Evolutionary conservation across 257 asterid species (phyloP).

Genomic region (Forsythia suspensa): DNA sequence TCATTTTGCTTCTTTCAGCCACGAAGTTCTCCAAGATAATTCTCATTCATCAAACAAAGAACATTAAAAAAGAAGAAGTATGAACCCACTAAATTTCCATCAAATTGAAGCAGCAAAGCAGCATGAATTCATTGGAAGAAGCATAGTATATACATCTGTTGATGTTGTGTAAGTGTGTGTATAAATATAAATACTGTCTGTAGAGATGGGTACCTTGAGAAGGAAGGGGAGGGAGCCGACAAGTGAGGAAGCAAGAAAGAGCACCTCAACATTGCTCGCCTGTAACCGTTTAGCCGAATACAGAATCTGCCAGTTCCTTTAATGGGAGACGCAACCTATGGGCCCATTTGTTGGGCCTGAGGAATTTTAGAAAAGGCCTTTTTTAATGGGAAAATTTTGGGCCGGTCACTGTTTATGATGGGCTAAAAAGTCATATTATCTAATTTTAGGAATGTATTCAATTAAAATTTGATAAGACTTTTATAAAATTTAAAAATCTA

Average conservation of each 20-base stretch:
- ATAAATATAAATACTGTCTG: not conserved
- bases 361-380: not conserved
- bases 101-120: not conserved
- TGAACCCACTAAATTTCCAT: not conserved
- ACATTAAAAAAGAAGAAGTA: not conserved
- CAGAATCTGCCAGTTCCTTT: not conserved
- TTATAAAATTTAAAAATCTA: too few species aligned
- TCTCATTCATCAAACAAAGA: not conserved
- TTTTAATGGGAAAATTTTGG: too few species aligned
- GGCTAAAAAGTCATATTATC: too few species aligned
- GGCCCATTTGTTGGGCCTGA: not conserved
- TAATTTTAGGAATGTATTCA: too few species aligned
- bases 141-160: not conserved
- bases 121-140: not conserved
- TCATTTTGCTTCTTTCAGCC: not conserved
- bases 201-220: slow-evolving; percentile 35
- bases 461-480: too few species aligned
- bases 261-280: slow-evolving; percentile 40
- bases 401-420: too few species aligned
- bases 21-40: not conserved
- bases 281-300: not conserved
- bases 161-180: not conserved
- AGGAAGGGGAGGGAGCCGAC: not conserved
- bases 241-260: slow-evolving; percentile 40
- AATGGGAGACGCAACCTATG: not conserved